Base-by-base conservation (phyloP, 345 rosid genomes). In the Brassica nigra region DNA sequence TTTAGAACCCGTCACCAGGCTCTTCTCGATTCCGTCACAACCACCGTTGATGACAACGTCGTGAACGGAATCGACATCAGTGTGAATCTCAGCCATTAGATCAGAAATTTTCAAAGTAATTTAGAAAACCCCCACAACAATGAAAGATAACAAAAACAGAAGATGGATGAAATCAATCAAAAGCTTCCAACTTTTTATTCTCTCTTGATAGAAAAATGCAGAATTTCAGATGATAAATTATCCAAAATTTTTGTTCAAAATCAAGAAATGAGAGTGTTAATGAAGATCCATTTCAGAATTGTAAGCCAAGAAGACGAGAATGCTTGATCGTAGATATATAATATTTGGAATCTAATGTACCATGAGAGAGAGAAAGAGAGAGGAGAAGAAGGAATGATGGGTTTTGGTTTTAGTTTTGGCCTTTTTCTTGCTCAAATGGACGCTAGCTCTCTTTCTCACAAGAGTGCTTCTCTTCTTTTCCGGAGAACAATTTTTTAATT, bases 1-100 rank as follows among this genome's bases (percentile, higher is more conserved):
- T 74, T 84, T 86, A 58, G 88, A 84, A 57, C 76, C 89, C 71
- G 12, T 27, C 42, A 18, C 28, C 58, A 58, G 39, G 20, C 79
- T 68, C 79, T 37, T 75, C 66, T 69, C 79, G 49, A 11, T 54
- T 54, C 36, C 83, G 62, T 59, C 63, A 23, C 28, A 9, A 55
- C 9, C 11, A 42, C 49, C 49, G 49, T 42, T 12, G 54, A 6
- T 54, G 9, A 6, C 59, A 5, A 49, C 15, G 30, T 59, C 71
- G 2, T 61, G 62, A 27, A 69, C 64, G 57, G 81, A 78, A 64
- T 66, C 20, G 6, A 67, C 39, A 58, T 31, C 64, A 74, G 16
- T 79, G 74, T 49, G 12, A 20, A 3, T 20, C 67, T 80, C 76
- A 80, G 83, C 83, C 83, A 80, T 80, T 68, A 75, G 72, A 80